phyloP scores from a whole-genome alignment of 352 stramenopile genomes.

The Phytophthora vignae region DNA sequence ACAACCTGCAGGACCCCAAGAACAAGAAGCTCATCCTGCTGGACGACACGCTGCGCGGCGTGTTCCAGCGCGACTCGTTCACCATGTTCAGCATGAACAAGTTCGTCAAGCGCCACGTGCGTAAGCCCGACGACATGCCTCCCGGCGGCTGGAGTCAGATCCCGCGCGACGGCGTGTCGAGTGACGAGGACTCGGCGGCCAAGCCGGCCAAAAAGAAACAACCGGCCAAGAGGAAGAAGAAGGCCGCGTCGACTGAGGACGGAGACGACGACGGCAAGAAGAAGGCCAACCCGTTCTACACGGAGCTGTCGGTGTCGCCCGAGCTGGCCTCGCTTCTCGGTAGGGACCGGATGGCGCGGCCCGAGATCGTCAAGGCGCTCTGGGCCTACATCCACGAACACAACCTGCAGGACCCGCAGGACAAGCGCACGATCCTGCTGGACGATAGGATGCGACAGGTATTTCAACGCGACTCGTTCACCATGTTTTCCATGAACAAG shows the following conservation, averaged over 20 bases:
- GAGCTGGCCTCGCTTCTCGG: conserved; percentile 83
- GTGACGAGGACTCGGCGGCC: conserved; percentile 73
- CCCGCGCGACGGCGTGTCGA: conserved; percentile 78
- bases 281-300: conserved; percentile 80
- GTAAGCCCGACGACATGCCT: conserved; percentile 73
- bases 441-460: conserved; percentile 88
- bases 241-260: conserved; percentile 47
- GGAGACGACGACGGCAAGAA: conserved; percentile 60
- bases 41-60: conserved; percentile 83
- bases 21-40: conserved; percentile 95
- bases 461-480: conserved; percentile 87
- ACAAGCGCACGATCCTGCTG: conserved; percentile 94
- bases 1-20: conserved; percentile 95
- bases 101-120: conserved; percentile 87
- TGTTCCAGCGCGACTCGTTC: conserved; percentile 86
- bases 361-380: conserved; percentile 94
- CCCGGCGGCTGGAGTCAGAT: conserved; percentile 80
- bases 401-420: conserved; percentile 94
- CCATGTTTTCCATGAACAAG: conserved; percentile 92
- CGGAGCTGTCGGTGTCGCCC: conserved; percentile 77
- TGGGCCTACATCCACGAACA: conserved; percentile 98
- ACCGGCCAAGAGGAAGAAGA: conserved; percentile 63
- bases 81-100: conserved; percentile 93
- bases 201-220: conserved; percentile 73
- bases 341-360: conserved; percentile 84